Evolutionary conservation across 352 stramenopile genomes (phyloP).

Genomic region (Globisporangium polare): DNA sequence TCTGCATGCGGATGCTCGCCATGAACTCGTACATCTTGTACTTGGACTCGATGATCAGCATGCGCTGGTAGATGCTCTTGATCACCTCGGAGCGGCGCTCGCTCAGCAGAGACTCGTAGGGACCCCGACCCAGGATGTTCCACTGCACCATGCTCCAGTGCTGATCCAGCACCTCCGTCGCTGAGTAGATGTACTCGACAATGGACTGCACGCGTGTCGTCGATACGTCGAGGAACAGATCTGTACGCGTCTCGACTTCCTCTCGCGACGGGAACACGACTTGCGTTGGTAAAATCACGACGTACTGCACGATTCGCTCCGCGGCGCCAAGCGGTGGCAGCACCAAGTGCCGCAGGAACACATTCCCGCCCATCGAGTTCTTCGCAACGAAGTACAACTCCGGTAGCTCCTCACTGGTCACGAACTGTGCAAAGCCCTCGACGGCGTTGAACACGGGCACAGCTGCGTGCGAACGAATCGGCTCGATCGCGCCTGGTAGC

Average conservation of each 20-base stretch:
- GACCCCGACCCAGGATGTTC: constrained; percentile 77
- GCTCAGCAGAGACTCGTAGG: constrained; percentile 69
- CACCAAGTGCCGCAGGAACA: constrained; percentile 65
- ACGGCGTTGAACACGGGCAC: constrained; percentile 66
- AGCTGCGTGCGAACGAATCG: constrained; percentile 49
- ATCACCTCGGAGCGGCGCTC: constrained; percentile 63
- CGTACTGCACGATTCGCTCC: constrained; percentile 64
- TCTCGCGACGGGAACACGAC: constrained; percentile 77
- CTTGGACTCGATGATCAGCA: constrained; percentile 62
- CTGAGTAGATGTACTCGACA: constrained; percentile 82
- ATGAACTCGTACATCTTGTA: constrained; percentile 86
- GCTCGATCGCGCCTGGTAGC: constrained; percentile 44
- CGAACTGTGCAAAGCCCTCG: constrained; percentile 70
- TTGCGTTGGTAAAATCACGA: constrained; percentile 75
- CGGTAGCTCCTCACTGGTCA: constrained; percentile 77
- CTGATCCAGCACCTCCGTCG: constrained; percentile 77
- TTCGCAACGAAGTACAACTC: constrained; percentile 86
- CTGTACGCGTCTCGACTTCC: constrained; percentile 70
- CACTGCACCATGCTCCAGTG: constrained; percentile 86
- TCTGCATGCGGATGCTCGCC: constrained; percentile 78
- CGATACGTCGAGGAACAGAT: constrained; percentile 71
- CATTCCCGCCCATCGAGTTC: constrained; percentile 61
- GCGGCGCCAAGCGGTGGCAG: constrained; percentile 58
- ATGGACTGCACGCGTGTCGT: constrained; percentile 66
- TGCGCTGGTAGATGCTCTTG: constrained; percentile 64